Base-by-base conservation (phyloP, 768 basidiomycete genomes). In the Kwoniella newhampshirensis region DNA sequence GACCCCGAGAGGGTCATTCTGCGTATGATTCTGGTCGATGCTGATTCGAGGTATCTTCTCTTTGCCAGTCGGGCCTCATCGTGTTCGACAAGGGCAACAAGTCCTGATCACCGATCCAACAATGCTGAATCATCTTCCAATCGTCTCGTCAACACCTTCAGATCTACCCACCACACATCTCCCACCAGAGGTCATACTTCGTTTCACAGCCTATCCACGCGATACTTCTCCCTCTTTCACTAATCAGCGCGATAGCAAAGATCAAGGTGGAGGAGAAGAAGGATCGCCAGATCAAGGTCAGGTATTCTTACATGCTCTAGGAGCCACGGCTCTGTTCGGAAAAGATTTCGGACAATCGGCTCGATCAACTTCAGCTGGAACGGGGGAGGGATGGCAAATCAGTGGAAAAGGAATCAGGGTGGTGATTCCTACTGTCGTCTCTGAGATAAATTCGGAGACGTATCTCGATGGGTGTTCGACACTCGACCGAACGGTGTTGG, bases 31-130 rank as follows among this genome's bases (percentile, higher is more conserved):
- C n/a, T n/a, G n/a, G n/a, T n/a, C n/a, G n/a, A n/a, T n/a, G n/a
- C n/a, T n/a, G n/a, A n/a, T n/a, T n/a, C n/a, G n/a, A n/a, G n/a
- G n/a, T n/a, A n/a, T n/a, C n/a, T n/a, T n/a, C 43, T 32, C 21
- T 41, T 26, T 48, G 36, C 11, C 57, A 92, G 89, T 93, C 67
- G 91, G 89, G 0, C 89, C 87, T 51, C 85, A 90, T 67, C 79
- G 84, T 35, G 86, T 93, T 39, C 82, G 85, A 44, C 83, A 85
- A 0, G 91, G 91, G 0, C 89, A 94, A 66, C 73, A 81, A 26
- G 89, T 96, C 40, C 87, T 89, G 67, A 79, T 94, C n/a, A 86
- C 88, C 64, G 91, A 93, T 68, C 72, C 81, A 0, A 54, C 80
- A 74, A 61, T 84, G 67, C 47, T 49, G 17, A 63, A 60, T 4